Base-by-base conservation (phyloP, 768 basidiomycete species). In the Neoboletus magnificus region DNA sequence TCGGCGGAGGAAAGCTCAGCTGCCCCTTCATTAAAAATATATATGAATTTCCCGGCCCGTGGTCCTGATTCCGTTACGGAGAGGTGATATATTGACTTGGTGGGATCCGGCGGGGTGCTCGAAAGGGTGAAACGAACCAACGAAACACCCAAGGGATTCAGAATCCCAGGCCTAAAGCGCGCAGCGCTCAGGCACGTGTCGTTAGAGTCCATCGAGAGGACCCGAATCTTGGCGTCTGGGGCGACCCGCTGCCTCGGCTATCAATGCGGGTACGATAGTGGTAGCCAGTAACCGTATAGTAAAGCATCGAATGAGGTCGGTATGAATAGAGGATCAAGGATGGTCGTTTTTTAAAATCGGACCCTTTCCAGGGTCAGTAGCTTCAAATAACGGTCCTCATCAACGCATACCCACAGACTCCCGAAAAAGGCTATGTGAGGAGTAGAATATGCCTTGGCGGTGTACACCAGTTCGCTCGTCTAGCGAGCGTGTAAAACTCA, bases 131-230 rank as follows among this genome's bases (percentile, higher is more conserved):
- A 65, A 58, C 60, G 42, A 56, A 54, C 57, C 47, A 35, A 6
- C 10, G n/a, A 33, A n/a, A 29, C 35, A 10, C 40, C 12, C 29
- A 16, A 48, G 41, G 42, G 35, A 27, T 25, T 23, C 44, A 22
- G 39, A n/a, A 22, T 27, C 10, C 30, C 47, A 33, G 4, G 35
- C 30, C 18, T 42, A 10, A 30, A 35, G 40, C 23, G 25, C 49
- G 61, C 48, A 37, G 53, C 37, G 33, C 8, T 40, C 59, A 65
- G 62, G 62, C 20, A 62, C 62, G 41, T 20, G 52, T 29, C 16
- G 18, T 30, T 6, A n/a, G 20, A 18, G 22, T 35, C 52, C 51
- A 47, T 64, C 56, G 46, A 48, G 52, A 36, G 20, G 54, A 51
- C 58, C 43, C 47, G 37, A 50, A 7, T 48, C 49, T 48, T 60